These are phyloP conservation scores for Glomus cerebriforme DNA, from an alignment of 192 early-diverging fungal species.

Conservation along the genomic window DNA sequence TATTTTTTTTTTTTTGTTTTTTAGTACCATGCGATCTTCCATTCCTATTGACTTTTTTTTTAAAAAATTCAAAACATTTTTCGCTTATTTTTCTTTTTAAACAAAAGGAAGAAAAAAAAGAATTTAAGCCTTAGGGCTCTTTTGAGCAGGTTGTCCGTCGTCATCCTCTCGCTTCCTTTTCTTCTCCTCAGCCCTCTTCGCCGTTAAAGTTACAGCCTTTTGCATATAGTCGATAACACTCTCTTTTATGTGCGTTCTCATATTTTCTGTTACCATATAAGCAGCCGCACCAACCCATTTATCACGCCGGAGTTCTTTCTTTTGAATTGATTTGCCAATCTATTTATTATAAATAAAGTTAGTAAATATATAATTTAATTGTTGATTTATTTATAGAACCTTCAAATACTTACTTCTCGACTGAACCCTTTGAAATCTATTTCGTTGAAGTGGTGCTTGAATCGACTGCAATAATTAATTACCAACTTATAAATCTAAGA, in stretches of 20 bases:
- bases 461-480: slow-evolving; percentile 4
- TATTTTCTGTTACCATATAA: not conserved
- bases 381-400: not conserved
- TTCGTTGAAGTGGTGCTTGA: not conserved
- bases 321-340: not conserved
- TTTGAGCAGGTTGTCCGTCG: not conserved
- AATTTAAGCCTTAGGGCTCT: not conserved
- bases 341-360: not conserved
- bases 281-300: not conserved
- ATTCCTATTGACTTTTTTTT: not conserved
- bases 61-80: not conserved
- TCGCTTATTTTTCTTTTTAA: not conserved
- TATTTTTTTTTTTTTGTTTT: not conserved
- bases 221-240: not conserved
- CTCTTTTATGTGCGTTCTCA: not conserved
- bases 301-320: not conserved
- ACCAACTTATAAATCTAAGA: not conserved
- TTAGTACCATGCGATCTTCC: too few species aligned
- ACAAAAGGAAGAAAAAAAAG: not conserved
- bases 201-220: not conserved
- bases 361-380: not conserved
- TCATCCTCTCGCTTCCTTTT: not conserved
- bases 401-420: not conserved
- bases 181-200: not conserved
- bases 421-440: not conserved